Evolutionary conservation across 148 eudicot genomes (phyloP), one percentile per base, ranked within the genome.

Genomic region (Nepenthes mirabilis): DNA sequence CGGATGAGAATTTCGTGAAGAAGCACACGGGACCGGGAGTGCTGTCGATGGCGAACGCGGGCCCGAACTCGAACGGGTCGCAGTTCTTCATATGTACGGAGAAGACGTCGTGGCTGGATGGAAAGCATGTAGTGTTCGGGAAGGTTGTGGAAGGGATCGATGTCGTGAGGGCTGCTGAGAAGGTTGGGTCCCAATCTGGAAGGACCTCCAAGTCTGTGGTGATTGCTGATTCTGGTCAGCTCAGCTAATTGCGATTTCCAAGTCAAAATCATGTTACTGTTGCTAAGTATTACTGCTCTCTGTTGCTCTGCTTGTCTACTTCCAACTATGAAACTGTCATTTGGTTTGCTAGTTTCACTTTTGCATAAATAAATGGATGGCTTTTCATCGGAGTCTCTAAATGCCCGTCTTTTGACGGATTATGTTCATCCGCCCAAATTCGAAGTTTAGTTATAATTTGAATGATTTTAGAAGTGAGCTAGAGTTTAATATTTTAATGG

Each of bases 61-160:
- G 77, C 0, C 67, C 73, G 1, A 59, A 63, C 11, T 69, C 77
- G 5, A 74, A 69, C 53, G 77, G 77, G 3, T 74, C 77, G 23
- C 77, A 74, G 73, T 74, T 74, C 55, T 74, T 74, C 33, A 65
- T 74, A 9, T 74, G 77, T 23, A 74, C 77, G 1, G 73, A 62
- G 43, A 60, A 60, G 73, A 74, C 73, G 0, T 59, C 54, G 58
- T 74, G 77, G 77, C 65, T 74, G 1, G 74, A 74, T 11, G 78
- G 78, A 9, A 74, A 70, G 53, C 78, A 74, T 57, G 67, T 61
- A 13, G 78, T 74, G 67, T 74, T 74, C 40, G 78, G 78, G 2
- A 67, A 74, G 50, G 78, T 74, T 5, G 70, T 74, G 23, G 78
- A 74, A 55, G 78, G 78, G 1, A 60, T 74, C 74, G 78, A 74